phyloP scores from a whole-genome alignment of 345 rosid species.

The Eucalyptus lansdowneana region DNA sequence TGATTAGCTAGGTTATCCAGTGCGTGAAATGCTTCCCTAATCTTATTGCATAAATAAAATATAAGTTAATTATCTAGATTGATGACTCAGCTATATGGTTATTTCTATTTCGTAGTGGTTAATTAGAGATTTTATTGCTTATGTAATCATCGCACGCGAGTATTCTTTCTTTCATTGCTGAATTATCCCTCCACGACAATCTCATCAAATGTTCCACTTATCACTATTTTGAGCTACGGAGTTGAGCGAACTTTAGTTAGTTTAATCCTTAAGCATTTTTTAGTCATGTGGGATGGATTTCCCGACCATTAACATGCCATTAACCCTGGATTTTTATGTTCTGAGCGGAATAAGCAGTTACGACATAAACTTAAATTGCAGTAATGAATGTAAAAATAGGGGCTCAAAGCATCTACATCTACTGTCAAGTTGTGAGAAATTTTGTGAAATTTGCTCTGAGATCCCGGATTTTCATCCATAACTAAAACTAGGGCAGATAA shows the following conservation, averaged over 20 bases:
- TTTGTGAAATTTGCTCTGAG: neutral
- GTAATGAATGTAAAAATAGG: neutral
- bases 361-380: neutral
- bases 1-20: neutral
- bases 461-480: neutral
- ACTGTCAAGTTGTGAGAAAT: neutral
- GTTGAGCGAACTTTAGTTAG: neutral
- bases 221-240: neutral
- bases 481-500: neutral
- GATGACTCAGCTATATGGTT: neutral
- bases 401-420: neutral
- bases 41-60: neutral
- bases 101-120: neutral
- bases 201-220: neutral
- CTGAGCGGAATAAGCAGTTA: neutral
- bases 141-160: neutral
- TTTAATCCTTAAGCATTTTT: neutral
- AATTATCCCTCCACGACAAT: neutral
- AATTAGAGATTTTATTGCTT: neutral
- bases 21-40: neutral
- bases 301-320: neutral
- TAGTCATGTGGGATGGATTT: neutral
- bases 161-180: neutral
- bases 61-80: neutral
- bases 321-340: neutral